These are phyloP conservation scores for Phytopythium aichiense DNA, from an alignment of 352 stramenopile genomes.

Conservation along the genomic window DNA sequence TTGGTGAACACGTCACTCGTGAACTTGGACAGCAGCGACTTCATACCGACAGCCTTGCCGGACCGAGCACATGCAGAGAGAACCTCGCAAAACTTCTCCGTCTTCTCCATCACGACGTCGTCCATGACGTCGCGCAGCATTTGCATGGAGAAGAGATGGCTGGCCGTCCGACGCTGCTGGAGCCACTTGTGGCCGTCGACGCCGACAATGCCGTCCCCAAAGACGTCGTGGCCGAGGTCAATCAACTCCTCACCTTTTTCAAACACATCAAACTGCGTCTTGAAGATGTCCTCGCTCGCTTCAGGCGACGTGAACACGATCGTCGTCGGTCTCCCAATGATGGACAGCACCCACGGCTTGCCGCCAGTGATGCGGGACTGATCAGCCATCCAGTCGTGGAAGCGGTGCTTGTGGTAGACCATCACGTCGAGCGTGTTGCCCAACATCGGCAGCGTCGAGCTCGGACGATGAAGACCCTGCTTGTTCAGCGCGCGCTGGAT, in stretches of 20 bases:
- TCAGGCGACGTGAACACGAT: constrained; percentile 29
- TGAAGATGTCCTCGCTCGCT: constrained; percentile 33
- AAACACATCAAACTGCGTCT: constrained; percentile 67
- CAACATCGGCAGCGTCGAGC: constrained; percentile 21
- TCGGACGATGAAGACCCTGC: constrained; percentile 6
- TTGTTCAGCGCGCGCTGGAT: neutral
- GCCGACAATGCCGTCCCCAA: constrained; percentile 50
- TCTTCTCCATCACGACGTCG: constrained; percentile 10
- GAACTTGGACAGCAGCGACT: constrained; percentile 41
- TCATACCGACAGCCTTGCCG: constrained; percentile 18
- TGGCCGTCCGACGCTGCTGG: constrained; percentile 45
- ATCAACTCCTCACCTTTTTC: constrained; percentile 35
- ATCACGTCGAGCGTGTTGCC: constrained; percentile 28
- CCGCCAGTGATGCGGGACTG: constrained; percentile 18
- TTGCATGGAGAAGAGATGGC: constrained; percentile 62
- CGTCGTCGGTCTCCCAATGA: constrained; percentile 30
- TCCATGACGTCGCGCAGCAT: constrained; percentile 13
- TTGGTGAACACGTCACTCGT: constrained; percentile 71
- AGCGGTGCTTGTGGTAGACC: constrained; percentile 12
- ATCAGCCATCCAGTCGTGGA: constrained; percentile 34
- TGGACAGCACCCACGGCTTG: constrained; percentile 20
- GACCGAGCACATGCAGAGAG: constrained; percentile 12
- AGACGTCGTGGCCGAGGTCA: constrained; percentile 32
- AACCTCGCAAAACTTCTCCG: constrained; percentile 11
- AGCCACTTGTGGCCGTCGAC: constrained; percentile 37